Evolutionary conservation across 169 alveolate species (phyloP).

Genomic region (Cryptosporidium sp.): DNA sequence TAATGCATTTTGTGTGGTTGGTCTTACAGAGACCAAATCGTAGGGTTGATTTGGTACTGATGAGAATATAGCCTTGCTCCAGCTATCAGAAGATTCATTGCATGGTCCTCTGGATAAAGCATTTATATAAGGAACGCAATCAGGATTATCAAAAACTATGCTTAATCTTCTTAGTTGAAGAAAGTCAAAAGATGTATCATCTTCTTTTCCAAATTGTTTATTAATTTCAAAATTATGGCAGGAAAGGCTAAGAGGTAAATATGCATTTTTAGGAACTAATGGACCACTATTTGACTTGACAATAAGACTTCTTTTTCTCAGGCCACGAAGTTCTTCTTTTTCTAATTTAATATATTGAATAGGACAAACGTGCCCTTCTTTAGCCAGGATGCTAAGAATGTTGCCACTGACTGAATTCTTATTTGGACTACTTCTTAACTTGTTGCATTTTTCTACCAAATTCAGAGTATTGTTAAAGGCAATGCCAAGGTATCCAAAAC

Average conservation of each 20-base stretch:
- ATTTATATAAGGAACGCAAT: constrained; percentile 55
- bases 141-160: constrained; percentile 47
- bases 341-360: constrained; percentile 38
- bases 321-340: background rate
- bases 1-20: constrained; percentile 59
- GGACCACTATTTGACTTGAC: constrained; percentile 41
- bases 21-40: constrained; percentile 65
- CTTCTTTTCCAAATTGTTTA: constrained; percentile 17
- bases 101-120: constrained; percentile 59
- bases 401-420: constrained; percentile 6
- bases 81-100: constrained; percentile 68
- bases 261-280: constrained; percentile 36
- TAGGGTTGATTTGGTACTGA: constrained; percentile 31
- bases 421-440: constrained; percentile 2
- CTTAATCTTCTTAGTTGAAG: constrained; percentile 65
- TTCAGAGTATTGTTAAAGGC: constrained; percentile 52
- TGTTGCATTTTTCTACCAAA: constrained; percentile 38
- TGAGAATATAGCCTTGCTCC: constrained; percentile 73
- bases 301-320: background rate
- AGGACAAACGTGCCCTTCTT: constrained; percentile 66
- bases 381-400: constrained; percentile 31
- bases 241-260: constrained; percentile 52
- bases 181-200: constrained; percentile 55
- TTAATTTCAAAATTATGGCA: constrained; percentile 46
- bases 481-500: constrained; percentile 56